Evolutionary conservation across 2,329 filamentous ascomycete species (phyloP), one percentile per base, ranked within the genome.

Genomic region (Arthrinium phaeospermum): DNA sequence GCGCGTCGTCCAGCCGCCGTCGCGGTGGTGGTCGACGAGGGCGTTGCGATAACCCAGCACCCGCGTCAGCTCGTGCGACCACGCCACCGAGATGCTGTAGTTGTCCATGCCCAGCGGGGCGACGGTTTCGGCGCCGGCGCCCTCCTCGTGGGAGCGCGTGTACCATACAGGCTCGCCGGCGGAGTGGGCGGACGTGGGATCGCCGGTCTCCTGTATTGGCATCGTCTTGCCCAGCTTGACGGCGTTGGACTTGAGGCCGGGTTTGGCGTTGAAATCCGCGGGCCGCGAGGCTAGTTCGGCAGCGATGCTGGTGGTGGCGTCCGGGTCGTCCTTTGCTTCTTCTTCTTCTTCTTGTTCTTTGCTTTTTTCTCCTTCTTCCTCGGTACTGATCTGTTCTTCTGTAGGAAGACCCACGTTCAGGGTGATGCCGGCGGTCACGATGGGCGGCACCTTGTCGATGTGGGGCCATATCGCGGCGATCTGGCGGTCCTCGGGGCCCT

Each of bases 81-180:
- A 70, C 30, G 46, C 41, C 3, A 67, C 51, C 37, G 69, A 51
- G 34, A 70, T 22, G 19, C 22, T n/a, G 69, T 70, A 64, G 41
- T 70, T 70, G 51, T 70, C 69, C 51, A 70, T 70, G 51, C 69
- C 69, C 7, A 70, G 51, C 24, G 69, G 51, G 57, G 57, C 57
- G 57, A 19, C n/a, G 34, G 34, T 41, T n/a, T 37, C 69, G 14
- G 14, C 19, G 30, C 1, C 19, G 14, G 16, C 34, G 16, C 37
- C 14, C 2, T 37, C 22, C 27, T 70, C 69, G 69, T 16, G 0
- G 69, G 41, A 1, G 41, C 51, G 69, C 30, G 69, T 70, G 69
- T 67, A 70, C 69, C 69, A 70, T 2, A 61, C n/a, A 30, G 34
- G 37, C n/a, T 13, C 37, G n/a, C 16, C n/a, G 12, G 41, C 41